Conservation (phyloP, 768 basidiomycete species). For the Gymnopilus junonius region DNA sequence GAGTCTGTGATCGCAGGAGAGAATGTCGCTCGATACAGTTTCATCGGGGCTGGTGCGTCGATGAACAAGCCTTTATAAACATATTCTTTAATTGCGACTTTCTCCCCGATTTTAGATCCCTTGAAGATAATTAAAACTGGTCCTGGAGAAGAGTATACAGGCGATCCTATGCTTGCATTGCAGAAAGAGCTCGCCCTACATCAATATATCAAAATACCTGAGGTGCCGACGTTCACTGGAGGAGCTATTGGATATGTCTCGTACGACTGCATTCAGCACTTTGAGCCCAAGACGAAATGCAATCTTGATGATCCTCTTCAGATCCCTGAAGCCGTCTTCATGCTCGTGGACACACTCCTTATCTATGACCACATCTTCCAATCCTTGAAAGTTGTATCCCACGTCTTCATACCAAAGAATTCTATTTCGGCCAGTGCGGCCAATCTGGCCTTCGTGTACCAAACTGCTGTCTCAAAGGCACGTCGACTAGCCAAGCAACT, state of each 20-base stretch:
- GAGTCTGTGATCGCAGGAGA: conserved; percentile 93
- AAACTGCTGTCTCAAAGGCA: conserved; percentile 83
- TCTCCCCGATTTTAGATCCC: conserved; percentile 63
- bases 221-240: conserved; percentile 93
- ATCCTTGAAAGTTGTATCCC: conserved; percentile 93
- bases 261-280: conserved; percentile 95
- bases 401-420: conserved; percentile 85
- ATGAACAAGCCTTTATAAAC: background rate
- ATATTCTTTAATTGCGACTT: background rate
- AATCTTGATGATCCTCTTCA: conserved; percentile 75
- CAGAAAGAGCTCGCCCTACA: conserved; percentile 88
- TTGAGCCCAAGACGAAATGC: conserved; percentile 90
- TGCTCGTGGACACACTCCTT: conserved; percentile 94
- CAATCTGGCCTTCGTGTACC: conserved; percentile 85
- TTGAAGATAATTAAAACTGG: conserved; percentile 92
- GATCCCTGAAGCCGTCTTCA: conserved; percentile 97
- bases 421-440: conserved; percentile 48
- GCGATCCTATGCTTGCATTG: conserved; percentile 85
- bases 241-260: conserved; percentile 98
- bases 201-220: conserved; percentile 89
- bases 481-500: conserved; percentile 79
- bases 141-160: conserved; percentile 76
- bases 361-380: conserved; percentile 98
- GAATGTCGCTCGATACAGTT: conserved; percentile 91
- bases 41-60: conserved; percentile 87